Evolutionary conservation across 225 moss, liverwort and hornwort species (phyloP), one percentile per base, ranked within the genome.

Genomic region (Marchantia paleacea): DNA sequence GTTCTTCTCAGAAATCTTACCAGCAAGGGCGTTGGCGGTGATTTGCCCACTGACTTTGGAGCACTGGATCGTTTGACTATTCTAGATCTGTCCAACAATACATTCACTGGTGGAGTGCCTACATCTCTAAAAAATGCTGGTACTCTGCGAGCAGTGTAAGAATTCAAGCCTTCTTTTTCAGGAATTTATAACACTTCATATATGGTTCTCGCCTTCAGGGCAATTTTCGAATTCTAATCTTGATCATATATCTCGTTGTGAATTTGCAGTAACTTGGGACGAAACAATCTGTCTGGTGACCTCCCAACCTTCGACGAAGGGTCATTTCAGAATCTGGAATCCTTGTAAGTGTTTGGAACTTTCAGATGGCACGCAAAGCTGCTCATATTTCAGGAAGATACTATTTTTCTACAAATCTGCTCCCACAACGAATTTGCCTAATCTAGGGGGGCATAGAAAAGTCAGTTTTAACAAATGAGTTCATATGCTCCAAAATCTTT

Each of bases 21-120:
- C 25, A 30, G 76, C 24, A 76, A 22, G 48, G 60, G 60, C 22
- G 10, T 58, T 28, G 13, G 31, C 5, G 60, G 58, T 60, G 20
- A 9, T 30, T 54, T 76, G 12, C 31, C 58, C 29, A 0, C 3
- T n/a, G n/a, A 0, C 10, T 31, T 76, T 22, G 76, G 76, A 48
- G 28, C 6, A 6, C 61, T 76, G 60, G 19, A 19, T 11, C 76
- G 76, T 20, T 20, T 76, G 12, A 76, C 76, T 22, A 16, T 76
- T 39, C 39, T 76, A 55, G 76, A 76, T 60, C 76, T 76, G 31
- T 58, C 76, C 60, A 76, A 76, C 31, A 76, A 76, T 18, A 58
- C 19, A 58, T 28, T 76, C 58, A 39, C 18, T 3, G 76, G 76
- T 31, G 7, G 18, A 20, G 0, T 76, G 19, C 58, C 60, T 18